Conservation (phyloP, 225 moss, liverwort and hornwort species). For the Pleurozium schreberi region DNA sequence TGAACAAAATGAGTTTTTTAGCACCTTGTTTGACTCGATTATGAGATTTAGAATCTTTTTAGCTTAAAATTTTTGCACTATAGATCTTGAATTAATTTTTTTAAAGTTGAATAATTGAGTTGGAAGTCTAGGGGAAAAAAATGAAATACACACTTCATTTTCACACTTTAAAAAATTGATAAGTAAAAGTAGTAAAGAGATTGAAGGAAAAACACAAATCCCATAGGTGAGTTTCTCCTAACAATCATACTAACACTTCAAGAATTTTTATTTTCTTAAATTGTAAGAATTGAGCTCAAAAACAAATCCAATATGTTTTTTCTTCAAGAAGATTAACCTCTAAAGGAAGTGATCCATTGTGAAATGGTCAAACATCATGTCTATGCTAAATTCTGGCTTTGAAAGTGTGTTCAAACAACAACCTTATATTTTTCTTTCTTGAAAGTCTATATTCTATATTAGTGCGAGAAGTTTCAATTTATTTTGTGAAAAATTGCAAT, state of each 20-base stretch:
- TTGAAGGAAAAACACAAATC: background rate
- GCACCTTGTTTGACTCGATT: background rate
- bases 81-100: background rate
- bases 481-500: too few relatives aligned
- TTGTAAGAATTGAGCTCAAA: background rate
- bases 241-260: accelerated
- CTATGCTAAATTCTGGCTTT: too few relatives aligned
- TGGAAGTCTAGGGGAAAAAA: background rate
- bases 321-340: accelerated
- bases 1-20: background rate
- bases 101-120: background rate
- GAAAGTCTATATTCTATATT: too few relatives aligned
- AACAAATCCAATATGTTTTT: background rate
- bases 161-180: background rate
- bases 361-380: too few relatives aligned
- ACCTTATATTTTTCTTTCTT: too few relatives aligned
- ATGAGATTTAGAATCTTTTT: background rate
- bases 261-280: accelerated
- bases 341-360: too few relatives aligned
- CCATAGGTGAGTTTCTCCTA: background rate
- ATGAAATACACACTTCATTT: background rate
- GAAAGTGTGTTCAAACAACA: too few relatives aligned
- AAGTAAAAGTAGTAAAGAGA: background rate
- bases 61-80: background rate
- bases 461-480: too few relatives aligned